Evolutionary conservation across 345 rosid genomes (phyloP), one percentile per base, ranked within the genome.

Genomic region (Melaleuca quinquenervia): DNA sequence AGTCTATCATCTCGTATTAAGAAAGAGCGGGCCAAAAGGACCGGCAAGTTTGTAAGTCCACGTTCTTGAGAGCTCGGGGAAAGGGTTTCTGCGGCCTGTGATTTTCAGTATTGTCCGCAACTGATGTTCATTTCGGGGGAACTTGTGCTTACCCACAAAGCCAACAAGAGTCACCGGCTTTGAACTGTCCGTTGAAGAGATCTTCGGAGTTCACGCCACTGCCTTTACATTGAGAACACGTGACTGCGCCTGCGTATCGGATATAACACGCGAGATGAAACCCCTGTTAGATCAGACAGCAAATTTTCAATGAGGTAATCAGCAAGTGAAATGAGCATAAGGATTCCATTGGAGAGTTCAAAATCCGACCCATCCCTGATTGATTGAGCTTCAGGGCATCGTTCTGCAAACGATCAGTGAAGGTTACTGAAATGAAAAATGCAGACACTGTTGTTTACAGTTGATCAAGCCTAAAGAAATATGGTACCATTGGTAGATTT

Each of bases 201-300:
- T 94, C 95, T 53, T 83, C 92, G 18, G 92, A 60, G 85, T 94
- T 94, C 64, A 91, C 92, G 14, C 96, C 95, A 80, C 83, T 86
- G 2, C 96, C 96, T 87, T 92, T 89, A 86, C 95, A 94, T 85
- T 93, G 96, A 14, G 93, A 91, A 82, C 96, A 94, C 51, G 54
- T 49, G 64, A 91, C 91, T 2, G 94, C 94, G 82, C 96, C 94
- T 93, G 83, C 36, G 5, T 5, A 11, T 45, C 10, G 50, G 50
- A n/a, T 7, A 56, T 22, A 13, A 6, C 56, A 44, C 27, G 15
- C 0, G 10, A 16, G 18, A 58, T 14, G 26, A 50, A 26, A 51
- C n/a, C 82, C 5, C 9, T 5, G 18, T 36, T 6, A 18, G 80
- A 36, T 70, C 48, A 36, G 80, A 70, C 11, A 9, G 26, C 6